Evolutionary conservation across 192 early-diverging fungal genomes (phyloP), one percentile per base, ranked within the genome.

Genomic region (Backusella circina): DNA sequence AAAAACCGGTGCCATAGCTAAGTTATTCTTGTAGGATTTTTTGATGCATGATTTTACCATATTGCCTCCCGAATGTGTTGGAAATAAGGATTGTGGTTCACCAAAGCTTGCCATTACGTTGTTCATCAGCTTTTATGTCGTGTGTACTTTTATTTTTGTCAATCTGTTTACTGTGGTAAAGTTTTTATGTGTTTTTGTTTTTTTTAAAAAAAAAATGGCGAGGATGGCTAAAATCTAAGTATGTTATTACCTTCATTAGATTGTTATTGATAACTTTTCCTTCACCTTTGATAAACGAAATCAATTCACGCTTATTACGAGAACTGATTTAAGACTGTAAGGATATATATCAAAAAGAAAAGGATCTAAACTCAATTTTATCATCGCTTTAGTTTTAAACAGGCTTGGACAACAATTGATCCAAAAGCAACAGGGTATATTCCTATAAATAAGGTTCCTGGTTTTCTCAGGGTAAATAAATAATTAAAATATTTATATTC

Each of bases 91-190:
- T 28, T 79, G 77, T 47, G 77, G 77, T 1, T 74, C 73, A 4
- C 50, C 77, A 36, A 51, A 61, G 12, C 26, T 54, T n/a, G 67
- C 73, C 1, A 71, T 66, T 39, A 39, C 68, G 5, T 57, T 79
- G 7, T 79, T 79, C 39, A 38, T 79, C 10, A 16, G 70, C 12
- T 79, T 74, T 68, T 74, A 79, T 70, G 51, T 79, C 4, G 35
- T 79, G 13, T 79, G 77, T n/a, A 75, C 77, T 0, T 79, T 75
- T 65, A 79, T 79, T 28, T 79, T 79, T 74, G 77, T 74, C 2
- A 79, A 79, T 35, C 7, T 79, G 4, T 41, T 79, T 28, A 79
- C 71, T 7, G 77, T 79, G 33, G 77, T 79, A 76, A 54, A 28
- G 28, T 26, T 50, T 3, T 72, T 32, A 1, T 36, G 8, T n/a